These are phyloP conservation scores for Spathaspora hagerdaliae DNA, from an alignment of 805 yeast species.

Conservation along the genomic window DNA sequence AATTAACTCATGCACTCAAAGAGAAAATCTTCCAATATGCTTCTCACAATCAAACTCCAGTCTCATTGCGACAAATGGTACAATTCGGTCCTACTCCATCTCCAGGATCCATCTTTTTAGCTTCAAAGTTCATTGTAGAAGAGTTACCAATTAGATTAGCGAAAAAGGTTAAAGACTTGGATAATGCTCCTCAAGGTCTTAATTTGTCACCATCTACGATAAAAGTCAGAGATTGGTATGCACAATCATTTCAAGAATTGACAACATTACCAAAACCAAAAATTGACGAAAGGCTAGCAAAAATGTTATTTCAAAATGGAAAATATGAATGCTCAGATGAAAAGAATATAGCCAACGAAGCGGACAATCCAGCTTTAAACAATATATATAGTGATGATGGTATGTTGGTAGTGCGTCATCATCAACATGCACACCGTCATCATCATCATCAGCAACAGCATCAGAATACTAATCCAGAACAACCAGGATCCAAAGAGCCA, in stretches of 20 bases:
- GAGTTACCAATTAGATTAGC: constrained; percentile 87
- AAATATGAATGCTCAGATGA: constrained; percentile 2
- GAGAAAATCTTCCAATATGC: constrained; percentile 64
- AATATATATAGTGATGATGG: constrained; percentile 52
- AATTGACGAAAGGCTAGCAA: constrained; percentile 39
- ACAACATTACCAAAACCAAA: constrained; percentile 59
- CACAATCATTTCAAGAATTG: constrained; percentile 82
- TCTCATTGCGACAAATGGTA: constrained; percentile 83
- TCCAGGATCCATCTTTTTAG: constrained; percentile 75
- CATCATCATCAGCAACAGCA: background rate
- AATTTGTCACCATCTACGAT: constrained; percentile 69
- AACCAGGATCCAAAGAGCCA: background rate
- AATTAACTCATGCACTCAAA: constrained; percentile 45
- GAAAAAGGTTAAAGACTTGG: constrained; percentile 79
- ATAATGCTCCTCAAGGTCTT: constrained; percentile 72
- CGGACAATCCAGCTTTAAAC: constrained; percentile 32
- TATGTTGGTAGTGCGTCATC: constrained; percentile 29
- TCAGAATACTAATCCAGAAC: background rate
- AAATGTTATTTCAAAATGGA: constrained; percentile 21
- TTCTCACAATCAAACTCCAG: constrained; percentile 74
- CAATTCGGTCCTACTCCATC: constrained; percentile 80
- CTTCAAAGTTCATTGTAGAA: constrained; percentile 78
- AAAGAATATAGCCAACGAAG: background rate
- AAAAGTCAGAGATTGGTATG: constrained; percentile 84
- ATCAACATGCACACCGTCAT: constrained; percentile 6